Base-by-base conservation (phyloP, 768 basidiomycete species). In the Gyrodon lividus region DNA sequence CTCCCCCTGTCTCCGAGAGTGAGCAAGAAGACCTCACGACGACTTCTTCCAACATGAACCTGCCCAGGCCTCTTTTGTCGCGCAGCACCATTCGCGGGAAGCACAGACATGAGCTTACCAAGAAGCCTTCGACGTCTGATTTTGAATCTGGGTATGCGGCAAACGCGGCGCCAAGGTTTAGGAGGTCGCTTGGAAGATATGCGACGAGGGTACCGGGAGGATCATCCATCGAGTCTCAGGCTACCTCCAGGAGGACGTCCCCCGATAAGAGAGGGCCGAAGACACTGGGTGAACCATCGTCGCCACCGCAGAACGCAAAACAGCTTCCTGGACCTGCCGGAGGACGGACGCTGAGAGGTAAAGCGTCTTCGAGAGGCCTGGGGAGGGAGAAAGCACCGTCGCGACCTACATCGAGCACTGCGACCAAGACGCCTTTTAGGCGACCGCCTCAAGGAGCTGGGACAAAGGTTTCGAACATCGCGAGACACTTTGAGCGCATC, bases 141-240 rank as follows among this genome's bases (percentile, higher is more conserved):
- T 92, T 92, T 48, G 94, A 96, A 70, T 83, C 88, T 50, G 84
- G 93, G 42, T 96, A 95, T 70, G 92, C 93, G 4, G 89, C 86
- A n/a, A 94, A 94, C 62, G 84, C 93, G 51, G 92, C 91, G 1
- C 87, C 92, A 2, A 78, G 81, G 57, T 86, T 90, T 58, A 72
- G 86, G 20, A 81, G 82, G 47, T 64, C 77, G 5, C 50, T 74
- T 7, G 68, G 72, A 34, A 45, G 57, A 66, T 49, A 84, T 33
- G 80, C 85, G 38, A 76, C 81, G 8, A 85, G 73, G 19, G 20
- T 62, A 1, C 82, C 81, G 8, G 70, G 77, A 24, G 71, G 66
- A 16, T 72, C 78, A 37, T 63, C 64, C 5, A 52, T 76, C 2
- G 83, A 86, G 37, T 86, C 87, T n/a, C 74, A 74, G 8, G 72